Percentiles rank a stretch among this genome's conserved stretches.
These are phyloP conservation scores for Ceratocystiopsis sp. DNA, from an alignment of 2,329 filamentous ascomycete genomes.

Conservation along the genomic window DNA sequence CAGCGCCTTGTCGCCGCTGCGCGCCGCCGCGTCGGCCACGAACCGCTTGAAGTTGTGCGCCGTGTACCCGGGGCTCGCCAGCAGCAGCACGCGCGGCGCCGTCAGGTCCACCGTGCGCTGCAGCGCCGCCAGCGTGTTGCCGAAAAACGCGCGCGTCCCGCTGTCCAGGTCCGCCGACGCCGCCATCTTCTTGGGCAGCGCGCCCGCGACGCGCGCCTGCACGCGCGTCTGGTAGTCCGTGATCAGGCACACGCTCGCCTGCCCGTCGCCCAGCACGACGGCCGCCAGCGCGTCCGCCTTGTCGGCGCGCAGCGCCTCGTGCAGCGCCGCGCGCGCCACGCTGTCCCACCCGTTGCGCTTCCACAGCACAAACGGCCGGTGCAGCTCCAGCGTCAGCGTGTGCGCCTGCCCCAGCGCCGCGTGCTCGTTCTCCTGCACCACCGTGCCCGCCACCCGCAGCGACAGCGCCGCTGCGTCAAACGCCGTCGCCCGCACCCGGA, in stretches of 20 bases:
- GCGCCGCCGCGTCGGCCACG: slow-evolving; percentile 41
- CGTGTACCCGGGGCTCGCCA: slow-evolving; percentile 81
- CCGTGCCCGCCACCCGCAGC: slow-evolving; percentile 38
- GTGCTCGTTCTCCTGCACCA: slow-evolving; percentile 33
- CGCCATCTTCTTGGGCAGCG: slow-evolving; percentile 50
- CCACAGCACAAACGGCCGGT: slow-evolving; percentile 74
- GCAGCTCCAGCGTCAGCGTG: slow-evolving; percentile 64
- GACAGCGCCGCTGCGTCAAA: slow-evolving; percentile 39
- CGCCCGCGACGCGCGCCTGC: slow-evolving; percentile 50
- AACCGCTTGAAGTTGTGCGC: slow-evolving; percentile 67
- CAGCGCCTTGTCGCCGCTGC: slow-evolving; percentile 51
- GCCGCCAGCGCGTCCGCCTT: slow-evolving; percentile 72
- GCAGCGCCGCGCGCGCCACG: slow-evolving; percentile 60
- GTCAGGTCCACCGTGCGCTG: slow-evolving; percentile 62
- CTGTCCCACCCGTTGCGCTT: slow-evolving; percentile 84
- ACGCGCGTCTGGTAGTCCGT: slow-evolving; percentile 65
- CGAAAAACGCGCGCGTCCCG: slow-evolving; percentile 62
- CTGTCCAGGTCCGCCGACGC: slow-evolving; percentile 49
- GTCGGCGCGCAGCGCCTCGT: slow-evolving; percentile 62
- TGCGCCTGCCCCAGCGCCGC: slow-evolving; percentile 39
- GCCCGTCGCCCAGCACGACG: slow-evolving; percentile 81
- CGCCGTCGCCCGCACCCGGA: slow-evolving; percentile 38
- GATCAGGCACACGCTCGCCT: slow-evolving; percentile 69
- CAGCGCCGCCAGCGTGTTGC: slow-evolving; percentile 58
- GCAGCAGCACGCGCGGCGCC: slow-evolving; percentile 52